Conservation (phyloP, 257 asterid genomes). For the Solanum arcanum region DNA sequence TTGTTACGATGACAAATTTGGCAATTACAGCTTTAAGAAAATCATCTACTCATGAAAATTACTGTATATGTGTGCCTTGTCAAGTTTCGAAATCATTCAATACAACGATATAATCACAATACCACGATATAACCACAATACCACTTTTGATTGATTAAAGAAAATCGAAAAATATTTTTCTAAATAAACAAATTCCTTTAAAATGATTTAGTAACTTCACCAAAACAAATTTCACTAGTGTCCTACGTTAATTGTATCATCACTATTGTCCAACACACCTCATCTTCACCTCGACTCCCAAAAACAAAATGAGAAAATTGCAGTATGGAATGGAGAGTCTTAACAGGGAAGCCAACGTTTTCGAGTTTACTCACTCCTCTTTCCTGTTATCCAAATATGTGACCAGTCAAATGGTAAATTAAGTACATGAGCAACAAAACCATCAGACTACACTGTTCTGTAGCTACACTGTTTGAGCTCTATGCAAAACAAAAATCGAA, state of each 20-base stretch:
- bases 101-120: background rate
- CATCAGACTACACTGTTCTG: background rate
- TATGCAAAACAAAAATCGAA: background rate
- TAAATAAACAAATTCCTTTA: background rate
- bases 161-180: too few species aligned
- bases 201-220: background rate
- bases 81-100: too few species aligned
- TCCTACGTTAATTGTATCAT: fast-evolving
- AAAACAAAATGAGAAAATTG: too few species aligned
- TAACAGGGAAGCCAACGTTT: background rate
- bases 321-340: too few species aligned
- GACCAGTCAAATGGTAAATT: too few species aligned
- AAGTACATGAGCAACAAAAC: background rate
- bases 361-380: background rate
- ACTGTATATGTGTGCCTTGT: background rate
- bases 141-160: background rate
- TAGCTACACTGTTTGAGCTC: background rate
- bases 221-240: background rate
- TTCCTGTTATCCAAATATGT: background rate
- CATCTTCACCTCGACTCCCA: background rate
- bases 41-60: background rate
- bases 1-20: background rate
- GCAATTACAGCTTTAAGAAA: background rate
- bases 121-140: too few species aligned
- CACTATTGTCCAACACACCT: background rate